Evolutionary conservation across 1,284 basidiomycete species (phyloP), one percentile per base, ranked within the genome.

Genomic region (Tilletia indica): DNA sequence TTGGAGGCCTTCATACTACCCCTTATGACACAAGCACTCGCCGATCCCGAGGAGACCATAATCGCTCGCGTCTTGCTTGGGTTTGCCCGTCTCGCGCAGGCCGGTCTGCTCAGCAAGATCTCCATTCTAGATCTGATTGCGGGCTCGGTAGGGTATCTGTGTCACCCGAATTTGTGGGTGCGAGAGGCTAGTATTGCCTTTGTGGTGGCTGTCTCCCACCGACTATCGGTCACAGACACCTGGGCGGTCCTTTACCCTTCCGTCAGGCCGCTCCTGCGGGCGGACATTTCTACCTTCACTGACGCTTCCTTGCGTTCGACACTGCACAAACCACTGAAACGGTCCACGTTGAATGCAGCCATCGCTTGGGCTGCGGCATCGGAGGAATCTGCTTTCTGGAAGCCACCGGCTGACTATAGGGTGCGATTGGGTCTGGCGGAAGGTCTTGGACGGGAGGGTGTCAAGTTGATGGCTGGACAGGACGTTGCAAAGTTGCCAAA

Each of bases 161-260:
- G 93, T 78, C 97, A 99, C 84, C 96, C 97, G 0, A 96, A 97
- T 84, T 86, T 90, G n/a, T 98, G 96, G 95, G 92, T 99, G 79
- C 93, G 97, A 87, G 92, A 94, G 91, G 93, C 92, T 31, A 89
- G 94, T 3, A 90, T 90, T 5, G 91, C 92, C 0, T 93, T 97
- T 81, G 91, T 99, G 64, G 90, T 93, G 0, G 90, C 92, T 0
- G 38, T 87, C 92, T 6, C 87, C 90, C 92, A 6, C 91, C 92
- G 1, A 89, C 90, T 64, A 90, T 91, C 74, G 11, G 71, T 75
- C 19, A 72, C 76, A 12, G 97, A 99, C 80, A 90, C 93, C 11
- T 99, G 97, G 97, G 96, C 94, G 79, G 93, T 97, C 58, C 85
- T 98, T 2, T 99, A 99, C 80, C 95, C 96, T 0, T 92, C 91